phyloP scores from a whole-genome alignment of 2,329 filamentous ascomycete genomes.

The Pseudogymnoascus pannorum region DNA sequence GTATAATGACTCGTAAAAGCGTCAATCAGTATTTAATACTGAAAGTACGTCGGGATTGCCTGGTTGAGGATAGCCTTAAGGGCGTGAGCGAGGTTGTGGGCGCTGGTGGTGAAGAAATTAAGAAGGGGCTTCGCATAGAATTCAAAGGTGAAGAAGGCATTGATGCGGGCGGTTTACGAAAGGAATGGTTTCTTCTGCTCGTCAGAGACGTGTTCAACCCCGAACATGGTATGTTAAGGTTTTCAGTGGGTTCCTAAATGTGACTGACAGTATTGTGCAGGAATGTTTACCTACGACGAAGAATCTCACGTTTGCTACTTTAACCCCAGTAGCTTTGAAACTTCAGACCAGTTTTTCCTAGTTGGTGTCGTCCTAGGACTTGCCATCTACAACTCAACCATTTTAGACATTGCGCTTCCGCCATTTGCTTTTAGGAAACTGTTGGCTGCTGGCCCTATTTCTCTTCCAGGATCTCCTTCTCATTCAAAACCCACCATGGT shows the following conservation, averaged over 20 bases:
- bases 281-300: constrained; percentile 88
- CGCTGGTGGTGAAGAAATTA: constrained; percentile 73
- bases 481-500: constrained; percentile 56
- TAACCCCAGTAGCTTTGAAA: constrained; percentile 83
- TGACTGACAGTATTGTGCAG: constrained; percentile 35
- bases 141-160: constrained; percentile 87
- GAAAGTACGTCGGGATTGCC: constrained; percentile 71
- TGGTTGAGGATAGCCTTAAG: constrained; percentile 81
- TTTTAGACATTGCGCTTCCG: constrained; percentile 79
- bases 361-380: constrained; percentile 82
- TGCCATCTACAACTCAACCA: constrained; percentile 92
- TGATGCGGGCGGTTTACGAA: constrained; percentile 80
- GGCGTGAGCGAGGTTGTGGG: constrained; percentile 80
- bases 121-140: constrained; percentile 79
- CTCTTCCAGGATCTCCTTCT: constrained; percentile 45
- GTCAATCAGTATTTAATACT: constrained; percentile 73
- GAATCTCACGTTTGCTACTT: constrained; percentile 91
- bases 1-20: constrained; percentile 66
- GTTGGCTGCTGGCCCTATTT: constrained; percentile 64
- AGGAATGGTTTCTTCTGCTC: constrained; percentile 90
- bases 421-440: constrained; percentile 87
- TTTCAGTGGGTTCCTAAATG: not conserved
- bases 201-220: constrained; percentile 87
- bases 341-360: constrained; percentile 84
- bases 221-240: constrained; percentile 60